Percentiles rank a stretch among this genome's conserved stretches.
Evolutionary conservation across 2,329 filamentous ascomycete species (phyloP).

Genomic region (Elsinoe ampelina): DNA sequence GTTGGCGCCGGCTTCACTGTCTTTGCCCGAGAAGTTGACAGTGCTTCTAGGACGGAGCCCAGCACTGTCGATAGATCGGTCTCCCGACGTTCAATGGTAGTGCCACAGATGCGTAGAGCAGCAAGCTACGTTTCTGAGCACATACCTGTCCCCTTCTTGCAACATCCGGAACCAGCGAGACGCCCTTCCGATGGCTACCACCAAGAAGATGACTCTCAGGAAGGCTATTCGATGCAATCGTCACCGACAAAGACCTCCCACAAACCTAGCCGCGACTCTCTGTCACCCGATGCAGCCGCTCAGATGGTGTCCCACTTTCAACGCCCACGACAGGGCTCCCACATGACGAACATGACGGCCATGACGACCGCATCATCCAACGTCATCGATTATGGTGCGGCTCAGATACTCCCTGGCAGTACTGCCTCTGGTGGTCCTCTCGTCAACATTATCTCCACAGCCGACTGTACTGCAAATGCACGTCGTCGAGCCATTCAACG

Average conservation of each 20-base stretch:
- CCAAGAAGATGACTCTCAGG: neutral
- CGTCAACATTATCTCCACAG: slow-evolving; percentile 11
- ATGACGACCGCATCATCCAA: neutral
- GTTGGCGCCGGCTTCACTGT: slow-evolving; percentile 42
- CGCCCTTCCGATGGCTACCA: neutral
- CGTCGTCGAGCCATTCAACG: slow-evolving; percentile 46
- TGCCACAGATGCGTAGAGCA: neutral
- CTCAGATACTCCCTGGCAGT: neutral
- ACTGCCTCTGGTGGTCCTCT: neutral
- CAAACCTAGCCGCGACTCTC: neutral
- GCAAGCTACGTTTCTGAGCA: slow-evolving; percentile 6
- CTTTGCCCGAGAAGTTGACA: slow-evolving; percentile 25
- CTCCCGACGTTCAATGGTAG: neutral
- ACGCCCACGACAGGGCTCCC: slow-evolving; percentile 2
- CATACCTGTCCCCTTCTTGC: neutral
- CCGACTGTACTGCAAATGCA: slow-evolving; percentile 16
- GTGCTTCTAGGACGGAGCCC: slow-evolving; percentile 12
- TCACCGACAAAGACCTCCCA: slow-evolving; percentile 7
- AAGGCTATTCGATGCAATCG: neutral
- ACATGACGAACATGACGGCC: neutral
- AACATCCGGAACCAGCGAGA: neutral
- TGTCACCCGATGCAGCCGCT: neutral
- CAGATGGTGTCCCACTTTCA: neutral
- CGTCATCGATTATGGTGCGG: neutral
- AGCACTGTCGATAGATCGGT: neutral